Conservation (phyloP, 2,329 filamentous ascomycete genomes). For the Shiraia sp. region DNA sequence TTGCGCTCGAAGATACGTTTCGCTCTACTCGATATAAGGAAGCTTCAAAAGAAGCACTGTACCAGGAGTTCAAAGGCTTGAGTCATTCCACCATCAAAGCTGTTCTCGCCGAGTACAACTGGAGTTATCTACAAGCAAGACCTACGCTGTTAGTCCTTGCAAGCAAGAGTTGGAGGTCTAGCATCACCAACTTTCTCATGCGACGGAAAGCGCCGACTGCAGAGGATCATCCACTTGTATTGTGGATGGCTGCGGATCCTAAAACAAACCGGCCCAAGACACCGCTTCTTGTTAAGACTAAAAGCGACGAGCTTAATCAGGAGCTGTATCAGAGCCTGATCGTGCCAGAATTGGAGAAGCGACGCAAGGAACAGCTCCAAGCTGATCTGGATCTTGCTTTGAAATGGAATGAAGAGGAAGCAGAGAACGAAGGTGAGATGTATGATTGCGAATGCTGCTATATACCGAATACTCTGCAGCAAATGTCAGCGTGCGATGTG, state of each 20-base stretch:
- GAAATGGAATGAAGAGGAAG: conserved; percentile 54
- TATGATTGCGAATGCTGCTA: conserved; percentile 82
- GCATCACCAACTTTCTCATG: conserved; percentile 71
- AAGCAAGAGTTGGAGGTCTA: conserved; percentile 76
- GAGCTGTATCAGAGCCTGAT: conserved; percentile 54
- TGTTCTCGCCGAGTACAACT: conserved; percentile 79
- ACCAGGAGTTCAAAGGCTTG: conserved; percentile 75
- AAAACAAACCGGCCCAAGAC: conserved; percentile 58
- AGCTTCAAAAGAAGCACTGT: conserved; percentile 69
- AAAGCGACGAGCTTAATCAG: conserved; percentile 59
- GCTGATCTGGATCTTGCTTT: conserved; percentile 49
- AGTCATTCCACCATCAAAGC: conserved; percentile 75
- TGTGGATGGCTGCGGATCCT: conserved; percentile 61
- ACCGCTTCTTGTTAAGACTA: conserved; percentile 68
- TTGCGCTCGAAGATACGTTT: conserved; percentile 68
- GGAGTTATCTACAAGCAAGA: conserved; percentile 74
- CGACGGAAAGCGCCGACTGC: conserved; percentile 62
- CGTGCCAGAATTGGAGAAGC: conserved; percentile 46
- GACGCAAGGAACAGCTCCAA: conserved; percentile 44
- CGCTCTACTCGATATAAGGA: conserved; percentile 68
- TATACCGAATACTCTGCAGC: conserved; percentile 70
- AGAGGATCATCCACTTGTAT: conserved; percentile 63
- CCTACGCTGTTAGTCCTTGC: conserved; percentile 70
- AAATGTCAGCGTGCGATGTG: conserved; percentile 71
- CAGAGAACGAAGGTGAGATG: conserved; percentile 51